Conservation (phyloP, 2,329 filamentous ascomycete genomes). For the Cladosporium austrohemisphaericum region DNA sequence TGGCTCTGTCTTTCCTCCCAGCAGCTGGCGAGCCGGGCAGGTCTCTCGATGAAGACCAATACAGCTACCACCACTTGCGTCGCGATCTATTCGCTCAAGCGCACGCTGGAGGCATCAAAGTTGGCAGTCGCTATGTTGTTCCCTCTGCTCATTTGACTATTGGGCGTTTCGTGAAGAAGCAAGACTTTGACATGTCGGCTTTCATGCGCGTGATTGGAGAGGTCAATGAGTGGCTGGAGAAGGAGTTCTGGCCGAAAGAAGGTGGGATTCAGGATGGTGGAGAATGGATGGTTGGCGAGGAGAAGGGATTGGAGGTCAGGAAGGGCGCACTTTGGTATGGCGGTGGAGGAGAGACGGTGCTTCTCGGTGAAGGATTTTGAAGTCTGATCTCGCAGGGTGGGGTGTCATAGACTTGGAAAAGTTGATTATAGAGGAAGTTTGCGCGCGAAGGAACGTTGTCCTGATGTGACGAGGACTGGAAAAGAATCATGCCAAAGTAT, state of each 20-base stretch:
- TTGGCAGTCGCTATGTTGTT: conserved; percentile 79
- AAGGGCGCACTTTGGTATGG: conserved; percentile 81
- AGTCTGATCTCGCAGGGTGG: too few species aligned
- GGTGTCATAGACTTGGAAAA: too few species aligned
- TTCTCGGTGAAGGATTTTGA: conserved; percentile 49
- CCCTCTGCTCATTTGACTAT: conserved; percentile 88
- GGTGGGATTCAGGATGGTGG: conserved; percentile 42
- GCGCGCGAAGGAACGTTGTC: too few species aligned
- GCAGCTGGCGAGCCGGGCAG: conserved; percentile 55
- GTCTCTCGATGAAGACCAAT: conserved; percentile 55
- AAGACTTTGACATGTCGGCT: conserved; percentile 52
- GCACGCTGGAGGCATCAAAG: conserved; percentile 58
- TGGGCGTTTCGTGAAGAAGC: conserved; percentile 68
- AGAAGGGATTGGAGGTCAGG: conserved; percentile 72
- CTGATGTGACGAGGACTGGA: too few species aligned
- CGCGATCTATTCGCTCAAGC: conserved; percentile 68
- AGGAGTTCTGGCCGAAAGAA: conserved; percentile 63
- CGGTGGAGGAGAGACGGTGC: conserved; percentile 68
- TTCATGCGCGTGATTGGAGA: conserved; percentile 69
- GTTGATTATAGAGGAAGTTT: too few species aligned
- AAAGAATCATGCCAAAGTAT: too few species aligned
- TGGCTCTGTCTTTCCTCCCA: conserved; percentile 84
- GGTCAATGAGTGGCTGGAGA: conserved; percentile 71
- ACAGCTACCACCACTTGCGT: conserved; percentile 88
- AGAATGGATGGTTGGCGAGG: conserved; percentile 85